Conservation (phyloP, 1,139 yeast genomes). For the Geotrichum macrosporum region DNA sequence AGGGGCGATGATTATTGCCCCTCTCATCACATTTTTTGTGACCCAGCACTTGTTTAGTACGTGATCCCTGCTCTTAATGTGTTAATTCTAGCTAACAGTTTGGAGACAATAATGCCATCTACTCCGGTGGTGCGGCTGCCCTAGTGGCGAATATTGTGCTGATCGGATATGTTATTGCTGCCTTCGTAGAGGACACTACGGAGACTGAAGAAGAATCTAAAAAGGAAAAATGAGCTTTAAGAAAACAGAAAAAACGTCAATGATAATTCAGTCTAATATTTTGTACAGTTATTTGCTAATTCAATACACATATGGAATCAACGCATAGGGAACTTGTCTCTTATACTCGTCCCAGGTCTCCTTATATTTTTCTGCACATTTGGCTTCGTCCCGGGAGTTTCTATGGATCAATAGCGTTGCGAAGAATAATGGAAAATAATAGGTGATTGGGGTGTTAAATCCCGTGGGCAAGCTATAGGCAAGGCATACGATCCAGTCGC, state of each 20-base stretch:
- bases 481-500: constrained; percentile 90
- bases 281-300: neutral
- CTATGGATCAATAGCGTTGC: constrained; percentile 79
- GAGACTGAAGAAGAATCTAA: constrained; percentile 41
- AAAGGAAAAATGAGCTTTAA: constrained; percentile 31
- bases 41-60: constrained; percentile 48
- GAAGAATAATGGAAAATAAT: constrained; percentile 81
- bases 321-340: constrained; percentile 75
- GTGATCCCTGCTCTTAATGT: constrained; percentile 14
- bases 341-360: constrained; percentile 81
- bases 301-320: constrained; percentile 81
- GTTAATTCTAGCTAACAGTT: constrained; percentile 1
- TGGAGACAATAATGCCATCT: constrained; percentile 53
- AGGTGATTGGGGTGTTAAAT: constrained; percentile 72
- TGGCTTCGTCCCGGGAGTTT: constrained; percentile 85
- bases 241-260: neutral
- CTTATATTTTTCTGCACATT: constrained; percentile 83
- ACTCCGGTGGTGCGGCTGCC: constrained; percentile 90
- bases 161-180: constrained; percentile 79
- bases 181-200: constrained; percentile 73
- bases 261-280: neutral
- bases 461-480: constrained; percentile 95
- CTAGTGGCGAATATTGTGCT: constrained; percentile 80
- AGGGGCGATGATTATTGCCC: constrained; percentile 79
- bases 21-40: constrained; percentile 67